Base-by-base conservation (phyloP, 2,329 filamentous ascomycete genomes). In the Cytospora chrysosperma region DNA sequence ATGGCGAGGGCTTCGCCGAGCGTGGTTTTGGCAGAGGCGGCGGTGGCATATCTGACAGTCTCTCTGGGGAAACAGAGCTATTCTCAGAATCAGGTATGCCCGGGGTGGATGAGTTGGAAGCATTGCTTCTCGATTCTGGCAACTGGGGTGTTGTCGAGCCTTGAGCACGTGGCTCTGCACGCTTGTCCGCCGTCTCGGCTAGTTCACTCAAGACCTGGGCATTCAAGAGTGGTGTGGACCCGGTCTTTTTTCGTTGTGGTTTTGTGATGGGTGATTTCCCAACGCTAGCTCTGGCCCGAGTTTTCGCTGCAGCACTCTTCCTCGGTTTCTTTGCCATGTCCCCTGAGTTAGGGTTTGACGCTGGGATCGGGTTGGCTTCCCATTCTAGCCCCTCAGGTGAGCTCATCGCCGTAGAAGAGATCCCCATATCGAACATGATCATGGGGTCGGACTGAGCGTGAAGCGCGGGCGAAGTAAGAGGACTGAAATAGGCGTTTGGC, bases 401-500 rank as follows among this genome's bases (percentile, higher is more conserved):
- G 75, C 78, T 86, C 58, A 75, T 80, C 3, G 32, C 21, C 68
- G 68, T 75, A 71, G 75, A 79, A 66, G 71, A 79, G 71, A 74
- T 77, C 37, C 76, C 71, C 63, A 78, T 75, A 57, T 85, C 77
- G 66, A 82, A 81, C 57, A 76, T 70, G 5, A 78, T 74, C 19
- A 74, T 74, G 28, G 77, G 71, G 61, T 88, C 85, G 65, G 80
- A 85, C 73, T 93, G 89, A 1, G 90, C 89, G 73, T 91, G 88
- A 21, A 95, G 79, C 4, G 91, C 90, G 1, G 91, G 91, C 19
- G 91, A 95, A 6, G 90, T 93, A 56, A 95, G 81, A 12, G 91
- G 91, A 72, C 91, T 95, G 73, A 95, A 93, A 76, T 93, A 94
- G 37, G 89, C 85, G 40, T 85, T 85, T 0, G 89, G 87, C 4